These are phyloP conservation scores for Oryza longistaminata DNA, from an alignment of 176 grass and related monocot genomes.

Conservation along the genomic window DNA sequence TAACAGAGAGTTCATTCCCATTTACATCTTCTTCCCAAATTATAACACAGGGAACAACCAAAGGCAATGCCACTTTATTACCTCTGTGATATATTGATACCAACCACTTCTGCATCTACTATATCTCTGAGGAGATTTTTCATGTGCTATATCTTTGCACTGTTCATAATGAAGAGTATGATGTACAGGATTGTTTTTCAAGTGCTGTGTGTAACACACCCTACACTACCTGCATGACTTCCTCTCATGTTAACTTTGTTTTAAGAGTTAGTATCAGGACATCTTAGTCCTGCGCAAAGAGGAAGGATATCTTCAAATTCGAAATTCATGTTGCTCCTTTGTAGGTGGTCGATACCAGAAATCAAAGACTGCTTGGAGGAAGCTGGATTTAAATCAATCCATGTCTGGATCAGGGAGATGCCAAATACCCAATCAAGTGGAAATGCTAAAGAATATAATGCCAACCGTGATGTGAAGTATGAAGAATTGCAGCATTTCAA, in stretches of 20 bases:
- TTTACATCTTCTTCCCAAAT: no score
- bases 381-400: constrained; percentile 69
- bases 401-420: constrained; percentile 83
- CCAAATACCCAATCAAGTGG: constrained; percentile 60
- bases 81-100: not conserved
- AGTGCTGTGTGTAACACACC: not conserved
- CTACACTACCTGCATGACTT: not conserved
- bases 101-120: not conserved
- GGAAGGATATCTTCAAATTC: not conserved
- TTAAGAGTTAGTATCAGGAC: not conserved
- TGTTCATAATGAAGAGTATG: not conserved
- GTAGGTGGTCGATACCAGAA: constrained; percentile 90
- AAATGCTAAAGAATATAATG: constrained; percentile 69
- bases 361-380: constrained; percentile 94
- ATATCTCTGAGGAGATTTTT: not conserved
- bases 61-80: not conserved
- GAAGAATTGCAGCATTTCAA: constrained; percentile 66
- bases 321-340: not conserved
- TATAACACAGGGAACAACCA: not conserved
- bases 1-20: no score
- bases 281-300: not conserved
- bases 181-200: not conserved
- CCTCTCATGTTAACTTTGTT: not conserved
- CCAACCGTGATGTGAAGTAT: constrained; percentile 69
- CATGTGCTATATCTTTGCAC: not conserved